Evolutionary conservation across 2,329 filamentous ascomycete genomes (phyloP), one percentile per base, ranked within the genome.

Genomic region (Sphaceloma murrayae): DNA sequence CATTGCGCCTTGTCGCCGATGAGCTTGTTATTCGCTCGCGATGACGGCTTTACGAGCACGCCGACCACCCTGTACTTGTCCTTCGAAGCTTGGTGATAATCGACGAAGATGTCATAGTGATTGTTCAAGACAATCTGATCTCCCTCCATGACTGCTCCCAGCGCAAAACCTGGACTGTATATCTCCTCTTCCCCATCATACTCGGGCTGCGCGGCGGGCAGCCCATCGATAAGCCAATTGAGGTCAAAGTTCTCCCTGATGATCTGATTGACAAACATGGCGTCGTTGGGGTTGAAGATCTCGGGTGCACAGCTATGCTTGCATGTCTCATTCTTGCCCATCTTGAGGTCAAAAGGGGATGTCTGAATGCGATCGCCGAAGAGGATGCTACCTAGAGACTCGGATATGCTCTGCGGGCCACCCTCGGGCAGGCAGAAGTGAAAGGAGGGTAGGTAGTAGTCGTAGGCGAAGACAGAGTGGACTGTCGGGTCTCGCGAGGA

Each of bases 301-400:
- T 73, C 72, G 31, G 74, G 70, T 19, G 72, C 67, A 63, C 91
- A 98, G 2, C 94, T 70, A 11, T 74, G 64, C 62, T 89, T 91
- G 69, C 91, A 98, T 0, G 80, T 80, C 63, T 95, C 84, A 60
- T 98, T 91, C 50, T 78, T 69, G 45, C 67, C 78, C 88, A 98
- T 95, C 53, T 78, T 75, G 49, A 96, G 70, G 58, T 94, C 78
- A 58, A 94, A 94, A 0, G 89, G 85, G 26, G 89, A 96, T n/a
- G 86, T 94, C 67, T 86, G 86, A 67, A 98, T 98, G 46, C 91
- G 78, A 66, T 98, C 91, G 53, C 91, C 91, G 56, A 98, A 98
- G 42, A 98, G 67, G 59, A 98, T 98, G 70, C 89, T 95, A 17
- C 91, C 91, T 51, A 98, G 65, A 52, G 85, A 91, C 67, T 95